phyloP scores from a whole-genome alignment of 306 rosid genomes.

The Albizia julibrissin region DNA sequence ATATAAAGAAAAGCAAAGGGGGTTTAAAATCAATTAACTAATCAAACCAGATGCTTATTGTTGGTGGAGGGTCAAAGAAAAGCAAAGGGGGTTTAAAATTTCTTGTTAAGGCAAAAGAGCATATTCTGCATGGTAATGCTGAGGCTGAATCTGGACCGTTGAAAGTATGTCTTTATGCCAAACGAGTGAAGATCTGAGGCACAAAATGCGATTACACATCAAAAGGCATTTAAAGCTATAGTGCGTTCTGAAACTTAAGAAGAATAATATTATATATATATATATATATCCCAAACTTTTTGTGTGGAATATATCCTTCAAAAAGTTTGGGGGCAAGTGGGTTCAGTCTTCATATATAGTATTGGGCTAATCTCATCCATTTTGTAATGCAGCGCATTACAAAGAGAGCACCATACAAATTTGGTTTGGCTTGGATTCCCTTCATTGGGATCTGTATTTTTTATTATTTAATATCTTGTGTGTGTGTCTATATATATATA shows the following conservation, averaged over 20 bases:
- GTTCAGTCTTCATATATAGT: conserved; percentile 20
- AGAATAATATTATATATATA: not conserved
- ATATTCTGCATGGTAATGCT: conserved; percentile 32
- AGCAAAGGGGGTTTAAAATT: not conserved
- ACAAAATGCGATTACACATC: conserved; percentile 69
- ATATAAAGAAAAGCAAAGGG: too few species aligned
- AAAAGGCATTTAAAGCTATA: conserved; percentile 35
- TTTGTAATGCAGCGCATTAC: conserved; percentile 34
- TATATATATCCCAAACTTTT: not conserved
- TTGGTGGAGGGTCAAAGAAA: conserved; percentile 19
- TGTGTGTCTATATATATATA: not conserved
- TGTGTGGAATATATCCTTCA: conserved; percentile 11
- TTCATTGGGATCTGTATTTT: not conserved
- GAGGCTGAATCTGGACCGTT: conserved; percentile 37
- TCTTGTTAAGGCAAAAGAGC: conserved; percentile 39
- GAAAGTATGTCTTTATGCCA: conserved; percentile 37
- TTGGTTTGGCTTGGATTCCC: conserved; percentile 3
- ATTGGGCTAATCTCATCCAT: conserved; percentile 24
- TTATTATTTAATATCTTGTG: not conserved
- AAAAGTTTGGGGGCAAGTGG: conserved; percentile 39
- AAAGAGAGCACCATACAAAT: conserved; percentile 39
- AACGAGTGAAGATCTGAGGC: conserved; percentile 34
- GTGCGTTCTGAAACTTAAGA: conserved; percentile 42
- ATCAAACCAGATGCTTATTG: not conserved
- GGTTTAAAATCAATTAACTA: not conserved